Evolutionary conservation across 1,284 basidiomycete genomes (phyloP), one percentile per base, ranked within the genome.

Genomic region (Erythrobasidium hasegawianum): DNA sequence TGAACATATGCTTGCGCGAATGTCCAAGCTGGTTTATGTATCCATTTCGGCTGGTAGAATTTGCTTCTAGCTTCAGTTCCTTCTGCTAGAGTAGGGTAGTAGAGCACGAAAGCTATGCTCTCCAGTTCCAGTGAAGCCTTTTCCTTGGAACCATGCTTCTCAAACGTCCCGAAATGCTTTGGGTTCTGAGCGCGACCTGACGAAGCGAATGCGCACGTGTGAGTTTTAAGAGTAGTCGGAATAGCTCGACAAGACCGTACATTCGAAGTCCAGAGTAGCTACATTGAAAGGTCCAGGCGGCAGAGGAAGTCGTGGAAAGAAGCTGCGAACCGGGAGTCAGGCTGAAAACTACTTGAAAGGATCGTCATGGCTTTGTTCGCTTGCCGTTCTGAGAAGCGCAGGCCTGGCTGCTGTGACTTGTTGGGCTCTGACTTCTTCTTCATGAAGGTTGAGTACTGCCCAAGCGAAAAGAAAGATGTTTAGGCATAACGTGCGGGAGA

Each of bases 261-360:
- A 16, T 27, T 53, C 50, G 8, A 53, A 24, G 26, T 53, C 50
- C 22, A 53, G 50, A 22, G 26, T 29, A 20, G 9, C 50, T 8
- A 53, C 50, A 24, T 53, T 53, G 50, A 22, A 53, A 16, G 50
- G 50, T 27, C 50, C 50, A 7, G 50, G 50, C 3, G 50, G 26
- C 50, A 10, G 50, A 5, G 50, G 50, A 16, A 53, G 50, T 16
- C 50, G 50, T 16, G 50, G 50, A 20, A 53, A 53, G 50, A 53
- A 53, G 22, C 50, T 53, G 50, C 22, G 4, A 4, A 33, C 33
- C 33, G 5, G 11, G 11, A 33, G 33, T 5, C 11, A 11, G 11
- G 33, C 33, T 33, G 33, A 4, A 33, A 5, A 33, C 11, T 11
- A 33, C n/a, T n/a, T 33, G 11, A 11, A 4, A 4, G 33, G 33